Evolutionary conservation across 768 basidiomycete species (phyloP), one percentile per base, ranked within the genome.

Genomic region (Suillus occidentalis): DNA sequence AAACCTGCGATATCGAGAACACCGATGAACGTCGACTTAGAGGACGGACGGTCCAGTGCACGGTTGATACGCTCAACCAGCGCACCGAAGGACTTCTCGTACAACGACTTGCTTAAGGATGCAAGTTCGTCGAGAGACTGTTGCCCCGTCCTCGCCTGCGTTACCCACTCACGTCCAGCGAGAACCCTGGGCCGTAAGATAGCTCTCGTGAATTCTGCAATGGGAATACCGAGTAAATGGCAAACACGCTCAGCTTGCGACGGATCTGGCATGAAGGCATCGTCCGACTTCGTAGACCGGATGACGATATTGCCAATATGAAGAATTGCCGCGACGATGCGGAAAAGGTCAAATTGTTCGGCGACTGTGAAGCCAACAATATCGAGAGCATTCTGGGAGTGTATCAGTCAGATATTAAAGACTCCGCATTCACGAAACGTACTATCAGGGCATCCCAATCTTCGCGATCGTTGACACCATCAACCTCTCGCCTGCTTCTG

Each of bases 1-100:
- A 99, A 99, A 10, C 97, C 97, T 8, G 97, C 97, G 61, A 99
- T 99, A 85, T 99, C 97, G 39, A 99, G 85, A 10, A 99, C 97
- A 50, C 97, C 97, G 66, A 99, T 99, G 76, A 98, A 99, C 2
- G 92, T 92, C 9, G 91, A 87, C 78, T 96, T 93, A 50, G 90
- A 90, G 3, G 92, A 90, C 2, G 97, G 97, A 4, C 97, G 87
- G 72, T 98, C 97, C 4, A 99, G 84, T 1, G 96, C 96, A 36
- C 87, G 87, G 75, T 99, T 99, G 76, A 99, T 93, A 42, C 95
- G 86, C 68, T 98, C 97, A 28, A 99, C 97, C 55, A 99, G 85
- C 16, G 88, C 84, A 28, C 95, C 94, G 71, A 99, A 99, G 4
- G 90, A 94, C 77, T 97, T 98, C 81, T 99, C 97, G 78, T 99